phyloP scores from a whole-genome alignment of 495 filamentous ascomycete species.

The Chaetomidium leptoderma region DNA sequence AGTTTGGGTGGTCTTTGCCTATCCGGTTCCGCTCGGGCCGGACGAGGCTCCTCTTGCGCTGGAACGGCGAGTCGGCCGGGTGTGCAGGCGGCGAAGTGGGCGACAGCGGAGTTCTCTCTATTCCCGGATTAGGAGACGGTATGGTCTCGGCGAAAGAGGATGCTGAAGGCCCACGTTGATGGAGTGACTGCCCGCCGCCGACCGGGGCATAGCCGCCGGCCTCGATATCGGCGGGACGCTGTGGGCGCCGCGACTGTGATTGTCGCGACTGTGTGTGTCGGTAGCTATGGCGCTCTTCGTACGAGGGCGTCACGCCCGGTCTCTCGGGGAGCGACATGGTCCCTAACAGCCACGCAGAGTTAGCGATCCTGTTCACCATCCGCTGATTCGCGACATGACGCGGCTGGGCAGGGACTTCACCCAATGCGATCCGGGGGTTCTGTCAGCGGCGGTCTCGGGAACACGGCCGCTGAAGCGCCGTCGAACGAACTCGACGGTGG shows the following conservation, averaged over 20 bases:
- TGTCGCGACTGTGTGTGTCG: constrained; percentile 63
- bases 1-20: constrained; percentile 82
- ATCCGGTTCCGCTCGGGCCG: constrained; percentile 81
- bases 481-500: not conserved
- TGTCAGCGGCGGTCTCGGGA: constrained; percentile 7
- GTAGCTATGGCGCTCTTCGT: constrained; percentile 56
- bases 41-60: constrained; percentile 77
- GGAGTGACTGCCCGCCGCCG: constrained; percentile 33
- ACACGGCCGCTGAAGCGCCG: not conserved
- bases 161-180: constrained; percentile 48
- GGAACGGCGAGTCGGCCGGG: constrained; percentile 38
- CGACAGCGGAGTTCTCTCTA: constrained; percentile 45
- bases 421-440: constrained; percentile 14
- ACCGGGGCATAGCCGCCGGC: constrained; percentile 48
- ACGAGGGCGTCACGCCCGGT: constrained; percentile 57
- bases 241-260: constrained; percentile 57
- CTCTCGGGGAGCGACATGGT: constrained; percentile 66
- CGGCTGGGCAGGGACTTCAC: constrained; percentile 22
- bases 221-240: constrained; percentile 62
- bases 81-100: constrained; percentile 25
- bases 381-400: not conserved
- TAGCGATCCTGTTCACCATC: constrained; percentile 20
- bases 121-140: constrained; percentile 43
- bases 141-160: constrained; percentile 50
- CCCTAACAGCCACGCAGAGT: constrained; percentile 20